Conservation (phyloP, 176 grass and related monocot species). For the Dactylis glomerata region DNA sequence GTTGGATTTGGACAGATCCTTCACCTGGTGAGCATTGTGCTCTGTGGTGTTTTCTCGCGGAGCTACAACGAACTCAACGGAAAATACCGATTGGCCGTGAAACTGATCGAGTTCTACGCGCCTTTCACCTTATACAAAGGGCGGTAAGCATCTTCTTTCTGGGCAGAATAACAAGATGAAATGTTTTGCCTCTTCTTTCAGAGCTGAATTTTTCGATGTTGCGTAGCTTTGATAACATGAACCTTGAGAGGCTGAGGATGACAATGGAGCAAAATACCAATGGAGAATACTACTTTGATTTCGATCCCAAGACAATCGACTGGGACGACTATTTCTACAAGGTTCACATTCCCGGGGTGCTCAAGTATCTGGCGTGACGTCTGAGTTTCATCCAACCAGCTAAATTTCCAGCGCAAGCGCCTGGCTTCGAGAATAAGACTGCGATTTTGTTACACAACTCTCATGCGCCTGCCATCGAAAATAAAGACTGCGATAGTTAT, state of each 20-base stretch:
- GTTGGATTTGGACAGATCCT: not conserved
- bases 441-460: not conserved
- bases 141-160: not conserved
- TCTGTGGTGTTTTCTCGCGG: not conserved
- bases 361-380: not conserved
- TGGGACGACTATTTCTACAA: slow-evolving; percentile 1
- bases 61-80: not conserved
- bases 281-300: not conserved
- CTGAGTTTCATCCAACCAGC: not conserved
- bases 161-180: not conserved
- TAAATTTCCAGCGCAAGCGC: not conserved
- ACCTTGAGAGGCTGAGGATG: not conserved
- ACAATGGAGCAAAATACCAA: not conserved
- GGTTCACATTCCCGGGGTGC: not conserved
- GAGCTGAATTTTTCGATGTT: not conserved
- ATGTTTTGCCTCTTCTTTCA: not conserved
- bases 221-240: not conserved
- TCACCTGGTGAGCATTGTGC: not conserved
- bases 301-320: not conserved
- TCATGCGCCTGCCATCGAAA: not conserved
- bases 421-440: not conserved
- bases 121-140: slow-evolving; percentile 52
- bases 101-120: slow-evolving; percentile 44
- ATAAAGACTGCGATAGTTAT: too few relatives aligned
- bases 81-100: slow-evolving; percentile 38